These are phyloP conservation scores for Candida boidinii DNA, from an alignment of 805 yeast genomes.

Conservation along the genomic window DNA sequence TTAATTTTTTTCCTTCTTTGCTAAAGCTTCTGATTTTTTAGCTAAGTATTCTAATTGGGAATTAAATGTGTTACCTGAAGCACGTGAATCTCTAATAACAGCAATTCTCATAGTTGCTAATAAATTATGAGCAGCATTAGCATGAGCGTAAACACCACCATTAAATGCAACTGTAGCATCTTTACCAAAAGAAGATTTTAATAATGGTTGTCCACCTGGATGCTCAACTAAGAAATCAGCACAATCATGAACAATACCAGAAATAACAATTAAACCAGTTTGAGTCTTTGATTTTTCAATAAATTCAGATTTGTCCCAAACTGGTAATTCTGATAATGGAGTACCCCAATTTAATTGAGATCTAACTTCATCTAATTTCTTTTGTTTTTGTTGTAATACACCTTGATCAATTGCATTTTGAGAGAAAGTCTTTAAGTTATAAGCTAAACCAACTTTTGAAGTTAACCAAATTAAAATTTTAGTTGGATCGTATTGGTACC, in stretches of 20 bases:
- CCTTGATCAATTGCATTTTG: conserved; percentile 81
- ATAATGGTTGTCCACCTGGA: conserved; percentile 76
- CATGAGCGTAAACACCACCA: conserved; percentile 80
- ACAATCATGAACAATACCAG: conserved; percentile 77
- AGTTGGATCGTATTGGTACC: conserved; percentile 87
- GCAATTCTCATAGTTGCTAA: conserved; percentile 81
- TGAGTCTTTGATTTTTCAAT: conserved; percentile 38
- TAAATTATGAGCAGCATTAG: conserved; percentile 79
- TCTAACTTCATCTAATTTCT: conserved; percentile 62
- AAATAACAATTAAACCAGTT: conserved; percentile 57
- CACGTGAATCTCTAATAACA: conserved; percentile 60
- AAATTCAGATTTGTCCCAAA: conserved; percentile 63
- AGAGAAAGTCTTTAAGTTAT: conserved; percentile 67
- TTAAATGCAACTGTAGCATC: conserved; percentile 80
- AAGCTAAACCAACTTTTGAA: conserved; percentile 62
- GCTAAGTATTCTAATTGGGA: conserved; percentile 30
- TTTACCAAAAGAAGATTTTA: conserved; percentile 65
- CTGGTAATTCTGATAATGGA: conserved; percentile 54
- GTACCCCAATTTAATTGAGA: conserved; percentile 68
- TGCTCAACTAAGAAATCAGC: conserved; percentile 61
- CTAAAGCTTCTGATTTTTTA: too few relatives aligned
- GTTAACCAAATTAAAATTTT: conserved; percentile 50
- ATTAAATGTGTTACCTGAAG: conserved; percentile 43
- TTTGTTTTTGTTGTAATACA: conserved; percentile 73
- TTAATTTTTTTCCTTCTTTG: conserved; percentile 6